Evolutionary conservation across 176 grass and related monocot genomes (phyloP), one percentile per base, ranked within the genome.

Genomic region (Pontederia paniculata): DNA sequence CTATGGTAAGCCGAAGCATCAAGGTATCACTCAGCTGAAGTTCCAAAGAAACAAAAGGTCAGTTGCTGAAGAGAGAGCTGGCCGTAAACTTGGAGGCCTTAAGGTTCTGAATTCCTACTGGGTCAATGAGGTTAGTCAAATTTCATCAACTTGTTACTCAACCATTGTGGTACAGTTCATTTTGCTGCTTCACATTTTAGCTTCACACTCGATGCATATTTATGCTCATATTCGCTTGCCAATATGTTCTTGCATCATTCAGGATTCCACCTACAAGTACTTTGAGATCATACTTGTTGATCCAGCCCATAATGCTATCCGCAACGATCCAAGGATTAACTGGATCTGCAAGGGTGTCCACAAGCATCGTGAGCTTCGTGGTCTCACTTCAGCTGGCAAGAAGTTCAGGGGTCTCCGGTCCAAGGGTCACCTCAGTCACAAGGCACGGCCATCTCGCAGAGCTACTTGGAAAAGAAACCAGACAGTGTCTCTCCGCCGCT

Each of bases 11-110:
- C 56, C 56, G 8, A 59, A 59, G 21, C 56, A 59, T 59, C 56
- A 59, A 37, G 56, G 56, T 59, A 59, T 59, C 56, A 59, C 56
- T 42, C 56, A 59, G 56, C 23, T 59, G 56, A 59, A 59, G 28
- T 59, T 59, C 28, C 56, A 59, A 59, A 41, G 56, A 9, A 59
- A 42, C 14, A 59, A 59, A 14, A 12, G 56, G 3, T 59, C 56
- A n/a, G 56, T 59, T 43, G 56, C 56, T 10, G 56, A 59, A 23
- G 56, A 59, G 2, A 59, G 56, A 42, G 56, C 56, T 43, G 31
- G 56, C 20, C 56, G 56, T 3, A 59, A 42, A 23, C 42, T 59
- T 23, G 56, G 56, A 59, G 56, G 56, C 5, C 31, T 59, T 2
- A 59, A 37, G 28, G 56, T 59, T 8, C 56, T 59, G 4, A 42